phyloP scores from a whole-genome alignment of 495 filamentous ascomycete genomes.

The Podospora sp. region DNA sequence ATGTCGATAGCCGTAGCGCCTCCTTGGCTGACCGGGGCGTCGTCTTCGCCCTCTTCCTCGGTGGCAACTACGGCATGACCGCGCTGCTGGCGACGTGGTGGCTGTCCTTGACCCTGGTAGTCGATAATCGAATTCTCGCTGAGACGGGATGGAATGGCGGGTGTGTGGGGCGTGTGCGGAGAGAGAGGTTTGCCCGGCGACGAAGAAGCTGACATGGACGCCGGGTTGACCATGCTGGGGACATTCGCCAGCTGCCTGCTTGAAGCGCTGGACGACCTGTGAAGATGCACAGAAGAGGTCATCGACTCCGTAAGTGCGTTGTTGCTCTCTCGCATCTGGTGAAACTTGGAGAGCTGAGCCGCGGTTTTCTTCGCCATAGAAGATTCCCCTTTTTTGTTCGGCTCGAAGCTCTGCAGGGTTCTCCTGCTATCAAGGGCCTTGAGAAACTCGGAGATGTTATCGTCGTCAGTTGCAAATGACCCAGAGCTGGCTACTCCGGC shows the following conservation, averaged over 20 bases:
- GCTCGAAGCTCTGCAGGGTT: conserved; percentile 71
- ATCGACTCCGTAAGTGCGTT: conserved; percentile 84
- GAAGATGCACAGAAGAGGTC: conserved; percentile 78
- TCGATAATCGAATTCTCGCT: conserved; percentile 86
- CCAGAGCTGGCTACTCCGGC: conserved; percentile 71
- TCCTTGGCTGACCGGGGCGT: conserved; percentile 42
- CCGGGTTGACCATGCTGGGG: conserved; percentile 79
- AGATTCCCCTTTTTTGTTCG: conserved; percentile 56
- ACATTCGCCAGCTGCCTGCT: conserved; percentile 83
- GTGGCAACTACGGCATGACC: conserved; percentile 29
- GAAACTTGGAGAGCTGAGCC: conserved; percentile 74
- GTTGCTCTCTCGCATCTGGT: conserved; percentile 83
- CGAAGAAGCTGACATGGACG: conserved; percentile 80
- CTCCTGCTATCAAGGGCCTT: conserved; percentile 82
- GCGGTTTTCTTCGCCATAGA: conserved; percentile 63
- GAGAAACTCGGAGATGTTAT: conserved; percentile 89
- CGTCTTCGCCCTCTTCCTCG: conserved; percentile 42
- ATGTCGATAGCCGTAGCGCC: conserved; percentile 79
- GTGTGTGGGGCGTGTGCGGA: conserved; percentile 92
- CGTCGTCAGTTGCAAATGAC: conserved; percentile 82
- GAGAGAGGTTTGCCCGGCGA: conserved; percentile 91
- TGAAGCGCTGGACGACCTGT: conserved; percentile 80
- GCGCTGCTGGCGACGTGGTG: conserved; percentile 26
- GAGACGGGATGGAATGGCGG: conserved; percentile 87
- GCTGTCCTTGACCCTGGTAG: conserved; percentile 52